Conservation (phyloP, 2,329 filamentous ascomycete genomes). For the Xylariomycetidae sp. region DNA sequence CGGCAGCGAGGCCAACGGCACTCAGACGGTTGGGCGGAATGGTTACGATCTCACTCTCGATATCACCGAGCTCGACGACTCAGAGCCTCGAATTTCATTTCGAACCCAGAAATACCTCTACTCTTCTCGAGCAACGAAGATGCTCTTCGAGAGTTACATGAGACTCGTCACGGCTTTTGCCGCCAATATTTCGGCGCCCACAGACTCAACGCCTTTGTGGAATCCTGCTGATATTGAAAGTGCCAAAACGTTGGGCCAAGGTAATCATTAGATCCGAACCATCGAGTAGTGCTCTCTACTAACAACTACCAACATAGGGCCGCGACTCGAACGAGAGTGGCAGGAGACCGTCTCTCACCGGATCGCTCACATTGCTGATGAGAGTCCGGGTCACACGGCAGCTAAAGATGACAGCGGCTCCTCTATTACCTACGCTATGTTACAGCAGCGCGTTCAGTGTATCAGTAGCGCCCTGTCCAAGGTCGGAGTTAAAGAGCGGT, state of each 20-base stretch:
- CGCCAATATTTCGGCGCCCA: conserved; percentile 1
- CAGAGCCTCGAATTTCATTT: conserved; percentile 14
- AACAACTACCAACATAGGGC: conserved; percentile 2
- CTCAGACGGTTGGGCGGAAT: conserved; percentile 4
- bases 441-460: conserved; percentile 27
- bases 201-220: conserved; percentile 2
- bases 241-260: conserved; percentile 4
- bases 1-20: conserved; percentile 5
- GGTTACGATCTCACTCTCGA: conserved; percentile 32
- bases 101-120: conserved; percentile 8
- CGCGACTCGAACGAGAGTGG: conserved; percentile 3
- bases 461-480: conserved; percentile 22
- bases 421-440: conserved; percentile 29
- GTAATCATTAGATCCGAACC: too few relatives aligned
- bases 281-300: too few relatives aligned
- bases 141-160: conserved; percentile 6
- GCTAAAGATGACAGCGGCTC: conserved; percentile 15
- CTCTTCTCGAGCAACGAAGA: conserved; percentile 1
- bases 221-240: conserved; percentile 2
- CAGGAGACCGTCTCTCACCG: conserved; percentile 19
- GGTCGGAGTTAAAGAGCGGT: conserved; percentile 8
- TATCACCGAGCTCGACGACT: conserved; percentile 26
- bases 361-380: conserved; percentile 28
- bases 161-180: conserved; percentile 5
- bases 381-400: conserved; percentile 2